phyloP scores from a whole-genome alignment of 192 early-diverging fungal species.

The Lobosporangium transversale region DNA sequence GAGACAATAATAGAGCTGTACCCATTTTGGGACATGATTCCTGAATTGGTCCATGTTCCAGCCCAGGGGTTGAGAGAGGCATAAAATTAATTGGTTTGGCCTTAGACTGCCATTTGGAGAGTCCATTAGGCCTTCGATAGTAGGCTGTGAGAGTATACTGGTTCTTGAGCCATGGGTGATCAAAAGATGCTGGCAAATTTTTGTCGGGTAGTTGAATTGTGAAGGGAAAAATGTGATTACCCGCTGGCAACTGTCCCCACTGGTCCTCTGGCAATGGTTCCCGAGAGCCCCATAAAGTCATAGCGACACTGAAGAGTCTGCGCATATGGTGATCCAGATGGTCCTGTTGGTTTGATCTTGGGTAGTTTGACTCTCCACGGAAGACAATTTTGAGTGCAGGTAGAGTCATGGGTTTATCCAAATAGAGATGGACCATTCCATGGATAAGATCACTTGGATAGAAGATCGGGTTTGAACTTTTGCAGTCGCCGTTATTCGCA shows the following conservation, averaged over 20 bases:
- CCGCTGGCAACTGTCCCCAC: slow-evolving; percentile 42
- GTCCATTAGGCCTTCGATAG: slow-evolving; percentile 48
- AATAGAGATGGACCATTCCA: slow-evolving; percentile 48
- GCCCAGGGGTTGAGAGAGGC: slow-evolving; percentile 43
- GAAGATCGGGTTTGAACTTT: slow-evolving; percentile 40
- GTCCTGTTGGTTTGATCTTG: slow-evolving; percentile 48
- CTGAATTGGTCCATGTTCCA: slow-evolving; percentile 50
- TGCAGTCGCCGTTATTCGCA: slow-evolving; percentile 46
- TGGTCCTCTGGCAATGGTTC: slow-evolving; percentile 41
- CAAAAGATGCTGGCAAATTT: slow-evolving; percentile 52
- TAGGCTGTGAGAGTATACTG: slow-evolving; percentile 50
- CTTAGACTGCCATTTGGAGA: slow-evolving; percentile 53
- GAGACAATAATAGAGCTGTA: slow-evolving; percentile 35
- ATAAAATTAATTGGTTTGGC: slow-evolving; percentile 51
- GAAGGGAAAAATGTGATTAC: slow-evolving; percentile 51
- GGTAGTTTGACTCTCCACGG: slow-evolving; percentile 48
- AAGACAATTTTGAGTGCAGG: slow-evolving; percentile 54
- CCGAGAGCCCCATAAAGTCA: slow-evolving; percentile 49
- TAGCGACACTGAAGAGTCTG: slow-evolving; percentile 49
- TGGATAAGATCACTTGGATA: slow-evolving; percentile 51
- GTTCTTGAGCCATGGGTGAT: slow-evolving; percentile 55
- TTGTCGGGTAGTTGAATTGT: slow-evolving; percentile 52
- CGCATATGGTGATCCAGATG: slow-evolving; percentile 50
- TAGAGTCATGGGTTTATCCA: slow-evolving; percentile 51
- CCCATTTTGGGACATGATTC: slow-evolving; percentile 52